Conservation (phyloP, 2,329 filamentous ascomycete species). For the Chaetomiaceae sp. region DNA sequence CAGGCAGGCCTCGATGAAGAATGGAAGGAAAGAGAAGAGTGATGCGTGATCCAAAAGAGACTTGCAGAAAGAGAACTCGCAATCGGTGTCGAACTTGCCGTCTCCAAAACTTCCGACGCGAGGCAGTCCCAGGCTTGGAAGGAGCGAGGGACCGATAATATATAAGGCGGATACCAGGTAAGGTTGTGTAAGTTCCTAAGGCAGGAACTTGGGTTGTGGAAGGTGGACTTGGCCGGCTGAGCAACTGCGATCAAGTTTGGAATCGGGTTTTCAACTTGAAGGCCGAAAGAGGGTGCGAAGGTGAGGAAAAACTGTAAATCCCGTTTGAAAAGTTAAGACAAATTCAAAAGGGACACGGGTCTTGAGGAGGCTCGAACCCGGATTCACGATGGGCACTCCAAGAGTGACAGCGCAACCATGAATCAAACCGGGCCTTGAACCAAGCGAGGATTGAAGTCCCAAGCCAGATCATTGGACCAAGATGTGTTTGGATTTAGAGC, state of each 20-base stretch:
- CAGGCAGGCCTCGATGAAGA: background rate
- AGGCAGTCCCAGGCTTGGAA: background rate
- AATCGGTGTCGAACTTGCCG: background rate
- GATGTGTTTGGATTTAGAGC: too few species aligned
- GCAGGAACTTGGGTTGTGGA: constrained; percentile 1
- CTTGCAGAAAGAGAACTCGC: constrained; percentile 3
- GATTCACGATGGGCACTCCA: too few species aligned
- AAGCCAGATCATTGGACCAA: too few species aligned
- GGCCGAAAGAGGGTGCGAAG: background rate
- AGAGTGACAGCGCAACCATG: too few species aligned
- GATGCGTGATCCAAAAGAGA: constrained; percentile 12
- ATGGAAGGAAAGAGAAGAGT: constrained; percentile 4
- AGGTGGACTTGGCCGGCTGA: background rate
- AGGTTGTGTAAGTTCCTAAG: background rate
- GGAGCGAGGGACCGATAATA: background rate
- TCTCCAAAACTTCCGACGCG: constrained; percentile 9
- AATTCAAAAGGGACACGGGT: too few species aligned
- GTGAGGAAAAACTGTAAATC: background rate
- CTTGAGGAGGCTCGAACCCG: too few species aligned
- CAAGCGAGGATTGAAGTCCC: too few species aligned
- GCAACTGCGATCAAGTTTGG: background rate
- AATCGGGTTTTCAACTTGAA: background rate
- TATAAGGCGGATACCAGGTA: background rate
- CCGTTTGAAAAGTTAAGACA: too few species aligned
- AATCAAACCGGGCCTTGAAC: too few species aligned